Percentiles rank a stretch among this genome's conserved stretches.
These are phyloP conservation scores for Fraxinus dipetala DNA, from an alignment of 305 asterid genomes.

Conservation along the genomic window DNA sequence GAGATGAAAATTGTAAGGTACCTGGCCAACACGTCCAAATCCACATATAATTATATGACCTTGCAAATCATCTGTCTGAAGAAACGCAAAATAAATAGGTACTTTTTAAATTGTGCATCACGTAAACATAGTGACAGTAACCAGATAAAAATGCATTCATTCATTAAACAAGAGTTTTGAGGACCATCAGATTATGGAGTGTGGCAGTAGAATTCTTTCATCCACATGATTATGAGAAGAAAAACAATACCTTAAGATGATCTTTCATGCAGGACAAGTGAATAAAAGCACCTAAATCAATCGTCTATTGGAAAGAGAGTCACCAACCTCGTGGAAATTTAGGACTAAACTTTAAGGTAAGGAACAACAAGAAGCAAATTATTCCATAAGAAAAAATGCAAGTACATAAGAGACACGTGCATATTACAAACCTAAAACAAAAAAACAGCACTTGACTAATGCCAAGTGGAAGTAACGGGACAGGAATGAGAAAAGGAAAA, in stretches of 20 bases:
- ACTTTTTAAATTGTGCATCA: neutral
- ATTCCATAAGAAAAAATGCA: neutral
- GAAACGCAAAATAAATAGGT: constrained; percentile 21
- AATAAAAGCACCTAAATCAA: neutral
- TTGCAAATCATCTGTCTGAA: constrained; percentile 98
- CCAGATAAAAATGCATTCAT: neutral
- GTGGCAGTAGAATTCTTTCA: neutral
- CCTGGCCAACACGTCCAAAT: constrained; percentile 99
- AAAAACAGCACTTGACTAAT: neutral
- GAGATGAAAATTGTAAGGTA: constrained; percentile 29
- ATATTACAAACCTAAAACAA: neutral
- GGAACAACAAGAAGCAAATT: constrained; percentile 2
- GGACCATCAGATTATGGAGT: constrained; percentile 6
- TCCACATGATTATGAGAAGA: constrained; percentile 3
- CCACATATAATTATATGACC: constrained; percentile 96
- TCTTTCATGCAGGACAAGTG: neutral
- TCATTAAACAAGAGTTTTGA: constrained; percentile 1
- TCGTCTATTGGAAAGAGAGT: neutral
- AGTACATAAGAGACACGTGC: constrained; percentile 2
- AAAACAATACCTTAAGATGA: neutral
- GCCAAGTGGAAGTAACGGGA: neutral
- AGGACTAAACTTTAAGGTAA: neutral
- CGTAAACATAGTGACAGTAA: neutral
- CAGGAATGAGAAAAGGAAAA: neutral
- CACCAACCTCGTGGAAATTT: neutral